Evolutionary conservation across 2,329 filamentous ascomycete species (phyloP).

Genomic region (Monosporascus sp.): DNA sequence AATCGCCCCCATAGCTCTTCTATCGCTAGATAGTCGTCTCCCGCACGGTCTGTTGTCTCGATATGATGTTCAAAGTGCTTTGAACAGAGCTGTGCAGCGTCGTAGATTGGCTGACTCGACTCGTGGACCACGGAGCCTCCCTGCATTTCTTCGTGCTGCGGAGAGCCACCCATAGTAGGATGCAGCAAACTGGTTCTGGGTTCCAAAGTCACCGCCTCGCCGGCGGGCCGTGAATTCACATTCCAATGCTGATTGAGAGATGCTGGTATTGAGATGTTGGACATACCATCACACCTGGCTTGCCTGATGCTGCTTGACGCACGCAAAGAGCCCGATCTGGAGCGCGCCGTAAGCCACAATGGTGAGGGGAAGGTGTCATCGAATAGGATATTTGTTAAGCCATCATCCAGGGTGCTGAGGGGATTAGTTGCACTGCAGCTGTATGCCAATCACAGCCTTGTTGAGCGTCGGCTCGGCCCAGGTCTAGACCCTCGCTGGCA

Average conservation of each 20-base stretch:
- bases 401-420: too few relatives aligned
- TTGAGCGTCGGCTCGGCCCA: background rate
- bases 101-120: background rate
- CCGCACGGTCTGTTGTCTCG: background rate
- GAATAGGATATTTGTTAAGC: background rate
- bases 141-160: background rate
- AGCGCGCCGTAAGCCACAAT: background rate
- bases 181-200: background rate
- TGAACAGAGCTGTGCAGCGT: background rate
- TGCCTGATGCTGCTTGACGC: background rate
- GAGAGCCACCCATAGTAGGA: background rate
- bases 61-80: background rate
- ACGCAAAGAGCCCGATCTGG: background rate
- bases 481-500: too few relatives aligned
- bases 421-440: background rate
- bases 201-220: background rate
- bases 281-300: background rate
- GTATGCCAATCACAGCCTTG: background rate
- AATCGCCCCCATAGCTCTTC: background rate
- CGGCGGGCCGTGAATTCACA: background rate
- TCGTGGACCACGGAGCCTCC: background rate
- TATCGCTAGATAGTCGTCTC: background rate
- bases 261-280: background rate
- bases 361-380: background rate
- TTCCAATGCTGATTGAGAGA: background rate